A percentile compares a stretch with the other conserved stretches of the same genome.
Conservation (phyloP, 1,284 basidiomycete genomes). For the Cryptococcus maquisensis region DNA sequence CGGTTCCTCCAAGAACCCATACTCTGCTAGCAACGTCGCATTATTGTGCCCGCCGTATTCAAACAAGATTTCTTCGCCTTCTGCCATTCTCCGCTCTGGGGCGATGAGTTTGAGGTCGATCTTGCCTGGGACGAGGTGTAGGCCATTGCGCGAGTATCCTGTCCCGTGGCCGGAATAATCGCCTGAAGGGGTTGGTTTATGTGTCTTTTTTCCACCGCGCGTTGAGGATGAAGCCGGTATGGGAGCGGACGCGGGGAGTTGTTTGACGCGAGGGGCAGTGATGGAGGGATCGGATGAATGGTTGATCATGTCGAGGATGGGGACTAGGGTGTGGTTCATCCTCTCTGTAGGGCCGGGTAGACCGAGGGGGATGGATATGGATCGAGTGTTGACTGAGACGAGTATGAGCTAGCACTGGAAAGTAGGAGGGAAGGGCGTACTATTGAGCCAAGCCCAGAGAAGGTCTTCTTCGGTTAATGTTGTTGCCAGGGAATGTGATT, state of each 20-base stretch:
- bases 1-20: constrained; percentile 63
- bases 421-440: constrained; percentile 46
- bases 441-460: constrained; percentile 83
- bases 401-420: constrained; percentile 1
- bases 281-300: constrained; percentile 52
- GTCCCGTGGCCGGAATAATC: constrained; percentile 46
- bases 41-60: constrained; percentile 73
- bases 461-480: constrained; percentile 51
- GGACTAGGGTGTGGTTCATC: constrained; percentile 75
- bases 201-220: neutral
- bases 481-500: constrained; percentile 23
- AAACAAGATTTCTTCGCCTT: constrained; percentile 64
- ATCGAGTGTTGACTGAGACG: constrained; percentile 74
- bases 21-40: constrained; percentile 70
- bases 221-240: neutral
- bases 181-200: neutral
- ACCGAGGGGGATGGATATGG: constrained; percentile 69
- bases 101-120: constrained; percentile 57
- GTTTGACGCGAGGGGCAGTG: constrained; percentile 23
- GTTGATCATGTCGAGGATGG: constrained; percentile 80
- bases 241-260: constrained; percentile 18
- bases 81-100: constrained; percentile 50
- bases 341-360: constrained; percentile 48
- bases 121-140: constrained; percentile 45
- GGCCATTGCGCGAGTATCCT: constrained; percentile 48